phyloP scores from a whole-genome alignment of 2,329 filamentous ascomycete genomes.

The Colletotrichum cordylinicola region DNA sequence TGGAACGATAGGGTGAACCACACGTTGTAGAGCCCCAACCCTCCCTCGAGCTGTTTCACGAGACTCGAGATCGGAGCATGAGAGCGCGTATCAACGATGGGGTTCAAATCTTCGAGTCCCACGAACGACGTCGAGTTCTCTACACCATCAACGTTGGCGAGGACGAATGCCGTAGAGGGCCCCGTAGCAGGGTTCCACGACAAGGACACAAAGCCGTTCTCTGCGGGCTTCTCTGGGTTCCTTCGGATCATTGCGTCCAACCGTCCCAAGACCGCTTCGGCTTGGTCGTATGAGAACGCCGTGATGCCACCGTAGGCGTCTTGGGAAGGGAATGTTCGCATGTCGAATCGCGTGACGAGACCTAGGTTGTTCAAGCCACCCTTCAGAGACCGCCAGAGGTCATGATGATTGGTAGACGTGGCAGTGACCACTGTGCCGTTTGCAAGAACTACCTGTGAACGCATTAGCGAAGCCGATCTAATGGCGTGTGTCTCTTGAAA shows the following conservation, averaged over 20 bases:
- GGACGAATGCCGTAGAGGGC: background rate
- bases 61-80: background rate
- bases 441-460: conserved; percentile 43
- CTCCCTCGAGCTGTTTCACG: background rate
- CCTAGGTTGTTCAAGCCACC: conserved; percentile 52
- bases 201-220: background rate
- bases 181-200: background rate
- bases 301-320: conserved; percentile 9
- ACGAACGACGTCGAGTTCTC: background rate
- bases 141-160: background rate
- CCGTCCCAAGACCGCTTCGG: background rate
- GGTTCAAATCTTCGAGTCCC: background rate
- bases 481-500: rapidly evolving
- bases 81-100: background rate
- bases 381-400: conserved; percentile 49
- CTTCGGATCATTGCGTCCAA: background rate
- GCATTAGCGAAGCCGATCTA: background rate
- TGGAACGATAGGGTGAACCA: conserved; percentile 8
- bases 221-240: background rate
- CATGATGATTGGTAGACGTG: conserved; percentile 34
- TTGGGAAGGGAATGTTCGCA: conserved; percentile 28
- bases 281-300: background rate
- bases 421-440: conserved; percentile 44
- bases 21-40: background rate
- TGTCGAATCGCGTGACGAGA: conserved; percentile 35